Base-by-base conservation (phyloP, 1,284 basidiomycete genomes). In the Waitea zeae region DNA sequence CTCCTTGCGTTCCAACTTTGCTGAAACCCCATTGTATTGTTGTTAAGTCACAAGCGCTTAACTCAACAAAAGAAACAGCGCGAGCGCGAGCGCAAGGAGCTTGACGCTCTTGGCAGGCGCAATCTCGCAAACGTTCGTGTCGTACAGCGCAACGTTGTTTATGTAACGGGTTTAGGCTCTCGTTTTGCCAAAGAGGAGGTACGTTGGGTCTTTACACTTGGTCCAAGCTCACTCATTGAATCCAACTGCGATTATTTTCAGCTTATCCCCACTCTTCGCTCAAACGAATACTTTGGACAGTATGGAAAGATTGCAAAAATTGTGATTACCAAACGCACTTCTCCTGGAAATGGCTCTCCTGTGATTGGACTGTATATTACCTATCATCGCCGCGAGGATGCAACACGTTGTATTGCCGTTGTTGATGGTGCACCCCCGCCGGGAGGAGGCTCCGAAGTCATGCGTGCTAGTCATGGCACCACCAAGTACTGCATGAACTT, bases 401-500 rank as follows among this genome's bases (percentile, higher is more conserved):
- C 95, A 1, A 83, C 88, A 18, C 74, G 89, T 18, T 87, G 88
- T 33, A 97, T 98, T 39, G 64, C 79, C 12, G 87, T 89, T 11
- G 80, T 98, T 20, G 95, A 99, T 56, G 92, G 93, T 3, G 77
- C 84, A 24, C 63, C 78, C 11, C 80, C 86, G 9, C 86, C 88
- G 12, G 77, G 88, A 37, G 69, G 84, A 41, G 67, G 78, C 45
- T 58, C 75, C 45, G 67, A 89, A 42, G 64, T 86, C 28, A 79
- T 99, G 67, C 72, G 87, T 40, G 93, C 92, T 9, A 93, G 87
- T 50, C 82, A 90, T 54, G 95, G 95, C 15, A 97, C 92, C 15
- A 95, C 93, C 22, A 90, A 97, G 54, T 99, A 99, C 52, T 99
- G 95, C 58, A 92, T 97, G 66, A 67, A 80, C 7, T 98, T 96